phyloP scores from a whole-genome alignment of 768 basidiomycete species.

The Agaricus bisporus region DNA sequence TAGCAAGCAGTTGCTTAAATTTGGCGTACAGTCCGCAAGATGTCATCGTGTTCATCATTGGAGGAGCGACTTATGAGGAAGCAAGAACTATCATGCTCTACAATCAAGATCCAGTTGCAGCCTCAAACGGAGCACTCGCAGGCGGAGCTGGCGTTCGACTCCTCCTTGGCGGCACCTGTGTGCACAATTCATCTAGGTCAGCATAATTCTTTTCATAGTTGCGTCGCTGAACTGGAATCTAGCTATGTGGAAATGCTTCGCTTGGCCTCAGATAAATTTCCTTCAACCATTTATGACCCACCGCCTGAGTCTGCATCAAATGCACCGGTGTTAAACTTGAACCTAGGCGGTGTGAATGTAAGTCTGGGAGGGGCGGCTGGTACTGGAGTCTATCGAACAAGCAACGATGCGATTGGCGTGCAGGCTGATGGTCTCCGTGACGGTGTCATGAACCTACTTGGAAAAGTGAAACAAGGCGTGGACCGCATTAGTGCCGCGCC shows the following conservation, averaged over 20 bases:
- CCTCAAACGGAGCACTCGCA: constrained; percentile 39
- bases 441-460: constrained; percentile 81
- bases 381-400: constrained; percentile 80
- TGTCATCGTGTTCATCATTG: constrained; percentile 94
- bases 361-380: constrained; percentile 86
- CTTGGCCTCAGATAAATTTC: constrained; percentile 57
- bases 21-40: constrained; percentile 71
- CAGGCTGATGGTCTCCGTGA: constrained; percentile 88
- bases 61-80: constrained; percentile 95
- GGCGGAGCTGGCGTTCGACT: constrained; percentile 65
- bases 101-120: constrained; percentile 69
- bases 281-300: constrained; percentile 62
- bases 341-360: constrained; percentile 88
- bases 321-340: constrained; percentile 81
- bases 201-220: constrained; percentile 13
- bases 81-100: constrained; percentile 78
- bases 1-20: neutral
- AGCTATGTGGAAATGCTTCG: constrained; percentile 91
- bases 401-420: constrained; percentile 63
- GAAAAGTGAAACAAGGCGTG: constrained; percentile 84
- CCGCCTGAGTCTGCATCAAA: constrained; percentile 69
- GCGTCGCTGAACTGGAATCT: constrained; percentile 8
- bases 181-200: constrained; percentile 92
- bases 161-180: constrained; percentile 87
- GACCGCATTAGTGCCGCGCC: constrained; percentile 48